Conservation (phyloP, 805 yeast genomes). For the Maudiozyma barnettii region DNA sequence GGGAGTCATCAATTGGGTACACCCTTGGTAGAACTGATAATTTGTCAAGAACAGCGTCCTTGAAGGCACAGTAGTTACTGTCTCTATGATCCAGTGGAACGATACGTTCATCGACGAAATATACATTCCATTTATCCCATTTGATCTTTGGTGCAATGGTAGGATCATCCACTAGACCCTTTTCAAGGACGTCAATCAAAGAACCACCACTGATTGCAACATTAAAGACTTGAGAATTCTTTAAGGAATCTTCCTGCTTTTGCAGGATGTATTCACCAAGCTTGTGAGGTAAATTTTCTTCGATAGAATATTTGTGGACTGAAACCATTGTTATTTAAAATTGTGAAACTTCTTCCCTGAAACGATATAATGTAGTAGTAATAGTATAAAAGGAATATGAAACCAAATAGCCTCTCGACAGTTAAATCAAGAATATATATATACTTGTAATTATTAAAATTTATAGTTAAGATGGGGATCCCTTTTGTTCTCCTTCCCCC, state of each 20-base stretch:
- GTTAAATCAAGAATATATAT: too few species aligned
- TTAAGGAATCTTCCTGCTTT: constrained; percentile 52
- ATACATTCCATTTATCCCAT: constrained; percentile 74
- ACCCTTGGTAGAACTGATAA: constrained; percentile 38
- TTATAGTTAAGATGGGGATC: too few species aligned
- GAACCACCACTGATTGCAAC: constrained; percentile 91
- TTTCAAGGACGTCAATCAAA: constrained; percentile 55
- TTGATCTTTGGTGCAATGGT: constrained; percentile 37
- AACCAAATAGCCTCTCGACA: too few species aligned
- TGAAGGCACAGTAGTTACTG: constrained; percentile 77
- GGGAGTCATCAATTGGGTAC: constrained; percentile 53
- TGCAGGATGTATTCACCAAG: constrained; percentile 56
- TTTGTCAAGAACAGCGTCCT: constrained; percentile 46
- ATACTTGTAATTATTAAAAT: too few species aligned
- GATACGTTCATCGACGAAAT: constrained; percentile 83
- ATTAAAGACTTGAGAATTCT: constrained; percentile 38
- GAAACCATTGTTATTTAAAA: constrained; percentile 26
- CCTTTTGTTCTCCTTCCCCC: too few species aligned
- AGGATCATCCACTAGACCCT: constrained; percentile 54
- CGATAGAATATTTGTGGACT: constrained; percentile 37
- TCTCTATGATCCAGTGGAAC: constrained; percentile 77
- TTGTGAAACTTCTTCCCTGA: neutral
- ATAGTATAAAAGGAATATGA: too few species aligned
- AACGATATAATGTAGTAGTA: too few species aligned
- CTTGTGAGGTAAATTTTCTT: constrained; percentile 51